Conservation (phyloP, 225 moss, liverwort and hornwort genomes). For the Physcomitrellopsis africana region DNA sequence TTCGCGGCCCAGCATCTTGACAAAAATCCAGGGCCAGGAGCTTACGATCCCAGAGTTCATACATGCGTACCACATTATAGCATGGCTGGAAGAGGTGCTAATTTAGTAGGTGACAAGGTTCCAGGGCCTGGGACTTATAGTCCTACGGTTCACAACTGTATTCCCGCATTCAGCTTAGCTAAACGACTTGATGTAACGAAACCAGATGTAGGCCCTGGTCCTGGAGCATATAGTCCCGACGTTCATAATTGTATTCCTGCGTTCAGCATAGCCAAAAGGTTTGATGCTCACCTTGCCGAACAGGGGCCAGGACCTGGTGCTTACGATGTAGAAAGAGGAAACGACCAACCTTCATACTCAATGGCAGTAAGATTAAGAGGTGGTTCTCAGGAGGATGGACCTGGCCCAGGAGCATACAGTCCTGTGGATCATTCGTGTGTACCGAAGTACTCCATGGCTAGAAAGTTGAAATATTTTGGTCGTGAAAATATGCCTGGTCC, state of each 20-base stretch:
- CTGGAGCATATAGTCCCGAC: slow-evolving; percentile 47
- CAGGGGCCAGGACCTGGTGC: slow-evolving; percentile 45
- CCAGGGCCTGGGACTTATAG: slow-evolving; percentile 67
- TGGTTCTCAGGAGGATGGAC: slow-evolving; percentile 21
- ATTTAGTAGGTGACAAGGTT: slow-evolving; percentile 35
- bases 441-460: slow-evolving; percentile 31
- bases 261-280: slow-evolving; percentile 51
- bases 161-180: slow-evolving; percentile 55
- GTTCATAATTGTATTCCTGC: slow-evolving; percentile 48
- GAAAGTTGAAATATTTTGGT: slow-evolving; percentile 4
- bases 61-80: slow-evolving; percentile 63
- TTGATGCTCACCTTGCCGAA: slow-evolving; percentile 32
- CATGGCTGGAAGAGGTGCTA: slow-evolving; percentile 34
- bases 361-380: slow-evolving; percentile 39
- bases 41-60: slow-evolving; percentile 49
- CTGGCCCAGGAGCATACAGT: slow-evolving; percentile 43
- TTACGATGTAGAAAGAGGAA: slow-evolving; percentile 29
- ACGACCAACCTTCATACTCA: slow-evolving; percentile 39
- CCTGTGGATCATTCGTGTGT: slow-evolving; percentile 6
- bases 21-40: slow-evolving; percentile 62
- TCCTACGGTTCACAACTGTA: slow-evolving; percentile 44
- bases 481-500: slow-evolving; percentile 40
- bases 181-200: slow-evolving; percentile 31
- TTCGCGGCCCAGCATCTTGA: slow-evolving; percentile 41
- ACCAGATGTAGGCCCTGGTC: slow-evolving; percentile 39